Base-by-base conservation (phyloP, 163 green algal genomes). In the Scenedesmus sp. region DNA sequence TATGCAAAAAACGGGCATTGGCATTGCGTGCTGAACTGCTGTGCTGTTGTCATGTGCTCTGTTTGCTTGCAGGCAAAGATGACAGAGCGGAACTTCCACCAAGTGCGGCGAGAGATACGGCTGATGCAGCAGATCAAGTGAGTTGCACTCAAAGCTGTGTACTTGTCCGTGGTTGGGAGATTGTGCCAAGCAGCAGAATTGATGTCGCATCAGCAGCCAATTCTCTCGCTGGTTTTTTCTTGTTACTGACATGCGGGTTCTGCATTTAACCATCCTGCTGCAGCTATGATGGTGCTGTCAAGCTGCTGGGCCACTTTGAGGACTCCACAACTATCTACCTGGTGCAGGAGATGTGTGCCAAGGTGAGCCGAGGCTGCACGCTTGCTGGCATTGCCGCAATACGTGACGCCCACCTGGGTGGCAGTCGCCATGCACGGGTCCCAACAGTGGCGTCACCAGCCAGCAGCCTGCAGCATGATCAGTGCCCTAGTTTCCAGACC, bases 331-430 rank as follows among this genome's bases (percentile, higher is more conserved):
- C 92, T 37, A 93, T 94, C 43, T 96, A 95, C 70, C 72, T 97
- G 22, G 92, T 97, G 30, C 95, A 97, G 87, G 94, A 97, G 85
- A 88, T 95, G 56, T 97, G 95, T 88, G 90, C 89, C 37, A 92
- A 92, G 89, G 89, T 92, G 76, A 49, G 72, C 24, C 40, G 33
- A 13, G 3, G 56, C 37, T 81, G 12, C 65, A 76, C 16, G 3
- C 4, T 37, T 40, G 30, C 65, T 76, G 16, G 30, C 65, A n/a
- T 76, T 3, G 65, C 65, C 30, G 65, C 22, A 22, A 10, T 22
- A 61, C 22, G 9, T 70, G 56, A 20, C n/a, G 56, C 20, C 7
- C 56, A n/a, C n/a, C n/a, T n/a, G n/a, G n/a, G n/a, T n/a, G n/a
- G n/a, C n/a, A 61, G 51, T 61, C n/a, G 20, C 56, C 30, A n/a